Percentiles rank a stretch among this genome's conserved stretches.
Conservation (phyloP, 345 rosid species). For the Tarenaya hassleriana region DNA sequence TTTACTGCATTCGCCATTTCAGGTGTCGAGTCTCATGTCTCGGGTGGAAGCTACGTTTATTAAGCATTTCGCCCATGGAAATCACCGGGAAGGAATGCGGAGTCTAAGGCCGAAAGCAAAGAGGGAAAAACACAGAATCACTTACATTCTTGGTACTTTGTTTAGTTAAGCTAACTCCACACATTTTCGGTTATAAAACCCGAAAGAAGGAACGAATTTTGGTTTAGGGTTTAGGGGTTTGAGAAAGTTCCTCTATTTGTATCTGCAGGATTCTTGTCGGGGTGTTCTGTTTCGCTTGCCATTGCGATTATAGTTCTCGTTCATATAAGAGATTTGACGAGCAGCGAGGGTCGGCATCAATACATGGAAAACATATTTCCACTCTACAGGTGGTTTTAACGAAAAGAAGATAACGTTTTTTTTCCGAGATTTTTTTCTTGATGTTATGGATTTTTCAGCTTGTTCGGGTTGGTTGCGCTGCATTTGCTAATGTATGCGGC, state of each 20-base stretch:
- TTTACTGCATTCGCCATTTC: constrained; percentile 7
- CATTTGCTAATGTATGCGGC: constrained; percentile 56
- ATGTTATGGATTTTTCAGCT: constrained; percentile 33
- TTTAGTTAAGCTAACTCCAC: too few relatives aligned
- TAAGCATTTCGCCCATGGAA: constrained; percentile 75
- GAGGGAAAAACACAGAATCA: constrained; percentile 55
- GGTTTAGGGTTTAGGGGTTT: too few relatives aligned
- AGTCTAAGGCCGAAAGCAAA: constrained; percentile 45
- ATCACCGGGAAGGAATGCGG: constrained; percentile 58
- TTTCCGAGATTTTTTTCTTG: background rate
- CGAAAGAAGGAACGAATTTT: too few relatives aligned
- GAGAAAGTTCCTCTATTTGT: background rate
- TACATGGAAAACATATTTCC: constrained; percentile 80
- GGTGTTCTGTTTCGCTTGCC: constrained; percentile 54
- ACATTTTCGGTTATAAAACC: too few relatives aligned
- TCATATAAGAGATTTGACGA: constrained; percentile 40
- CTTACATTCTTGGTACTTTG: constrained; percentile 57
- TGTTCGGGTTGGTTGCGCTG: constrained; percentile 58
- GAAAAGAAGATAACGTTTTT: background rate
- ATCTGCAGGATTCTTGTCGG: constrained; percentile 50
- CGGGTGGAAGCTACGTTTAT: constrained; percentile 56
- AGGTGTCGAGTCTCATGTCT: constrained; percentile 59
- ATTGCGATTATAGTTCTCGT: constrained; percentile 42
- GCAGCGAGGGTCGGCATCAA: constrained; percentile 32
- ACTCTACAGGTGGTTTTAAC: constrained; percentile 41